Percentiles rank a stretch among this genome's conserved stretches.
phyloP scores from a whole-genome alignment of 2,329 filamentous ascomycete genomes.

The Dactylellina drechsleri region DNA sequence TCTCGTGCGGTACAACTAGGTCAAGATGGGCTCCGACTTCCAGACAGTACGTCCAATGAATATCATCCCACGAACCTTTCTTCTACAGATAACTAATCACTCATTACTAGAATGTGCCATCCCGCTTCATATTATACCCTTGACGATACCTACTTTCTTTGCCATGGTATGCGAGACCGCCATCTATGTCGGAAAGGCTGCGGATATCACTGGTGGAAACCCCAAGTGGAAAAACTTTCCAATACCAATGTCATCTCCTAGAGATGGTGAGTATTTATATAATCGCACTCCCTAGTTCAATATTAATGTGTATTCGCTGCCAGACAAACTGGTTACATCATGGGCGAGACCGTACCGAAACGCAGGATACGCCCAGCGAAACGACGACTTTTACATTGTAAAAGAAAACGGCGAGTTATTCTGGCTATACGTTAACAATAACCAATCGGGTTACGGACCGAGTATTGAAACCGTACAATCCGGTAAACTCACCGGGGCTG shows the following conservation, averaged over 20 bases:
- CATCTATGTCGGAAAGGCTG: conserved; percentile 65
- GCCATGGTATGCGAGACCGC: conserved; percentile 72
- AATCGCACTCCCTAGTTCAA: too few species aligned
- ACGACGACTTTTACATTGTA: conserved; percentile 84
- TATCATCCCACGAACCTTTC: conserved; percentile 22
- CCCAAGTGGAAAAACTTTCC: conserved; percentile 58
- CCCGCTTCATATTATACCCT: conserved; percentile 76
- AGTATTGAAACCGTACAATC: conserved; percentile 36
- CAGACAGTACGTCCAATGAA: conserved; percentile 59
- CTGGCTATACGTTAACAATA: conserved; percentile 60
- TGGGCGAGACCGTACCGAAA: conserved; percentile 83
- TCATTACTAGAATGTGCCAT: conserved; percentile 66
- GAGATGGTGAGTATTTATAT: conserved; percentile 61
- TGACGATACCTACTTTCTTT: conserved; percentile 77
- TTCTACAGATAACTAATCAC: conserved; percentile 58
- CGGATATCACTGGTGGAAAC: conserved; percentile 61
- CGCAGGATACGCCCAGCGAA: conserved; percentile 69
- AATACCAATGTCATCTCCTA: conserved; percentile 60
- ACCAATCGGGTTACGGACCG: conserved; percentile 25
- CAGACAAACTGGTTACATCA: conserved; percentile 76
- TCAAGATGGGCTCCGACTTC: conserved; percentile 66
- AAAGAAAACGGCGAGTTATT: conserved; percentile 86
- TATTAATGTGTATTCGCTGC: conserved; percentile 33
- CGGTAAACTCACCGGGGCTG: conserved; percentile 69
- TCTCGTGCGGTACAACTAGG: conserved; percentile 64